phyloP scores from a whole-genome alignment of 441 rosid species.

The Breynia disticha region DNA sequence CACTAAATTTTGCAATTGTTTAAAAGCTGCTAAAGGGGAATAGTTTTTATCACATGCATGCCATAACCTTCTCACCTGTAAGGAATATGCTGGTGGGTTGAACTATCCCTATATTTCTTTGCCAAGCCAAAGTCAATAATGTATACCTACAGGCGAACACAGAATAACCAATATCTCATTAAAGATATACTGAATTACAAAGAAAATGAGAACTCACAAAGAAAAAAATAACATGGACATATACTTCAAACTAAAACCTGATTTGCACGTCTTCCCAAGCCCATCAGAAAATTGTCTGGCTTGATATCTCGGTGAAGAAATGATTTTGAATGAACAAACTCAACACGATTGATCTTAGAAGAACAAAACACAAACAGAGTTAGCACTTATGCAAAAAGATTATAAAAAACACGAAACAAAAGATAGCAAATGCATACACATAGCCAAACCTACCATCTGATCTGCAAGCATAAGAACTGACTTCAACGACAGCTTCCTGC shows the following conservation, averaged over 20 bases:
- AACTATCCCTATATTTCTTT: conserved; percentile 84
- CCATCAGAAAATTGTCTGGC: conserved; percentile 97
- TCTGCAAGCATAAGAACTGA: conserved; percentile 96
- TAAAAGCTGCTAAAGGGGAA: not conserved
- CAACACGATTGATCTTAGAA: conserved; percentile 79
- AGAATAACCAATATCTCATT: not conserved
- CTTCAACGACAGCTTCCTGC: conserved; percentile 87
- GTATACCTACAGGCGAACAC: conserved; percentile 47
- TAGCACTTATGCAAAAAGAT: not conserved
- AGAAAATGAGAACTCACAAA: not conserved
- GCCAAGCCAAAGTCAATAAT: conserved; percentile 94
- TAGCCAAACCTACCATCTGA: conserved; percentile 59
- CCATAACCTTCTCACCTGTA: conserved; percentile 50
- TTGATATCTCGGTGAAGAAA: conserved; percentile 95
- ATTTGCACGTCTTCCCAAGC: conserved; percentile 93
- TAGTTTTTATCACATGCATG: not conserved
- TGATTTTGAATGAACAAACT: conserved; percentile 79
- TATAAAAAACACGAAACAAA: conserved; percentile 7
- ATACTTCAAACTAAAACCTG: conserved; percentile 43
- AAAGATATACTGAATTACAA: not conserved
- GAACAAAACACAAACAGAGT: not conserved
- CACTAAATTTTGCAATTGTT: not conserved
- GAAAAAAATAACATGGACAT: conserved; percentile 1
- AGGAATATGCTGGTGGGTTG: conserved; percentile 88
- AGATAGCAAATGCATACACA: conserved; percentile 2